phyloP scores from a whole-genome alignment of 2,329 filamentous ascomycete species.

The Emericellopsis atlantica region DNA sequence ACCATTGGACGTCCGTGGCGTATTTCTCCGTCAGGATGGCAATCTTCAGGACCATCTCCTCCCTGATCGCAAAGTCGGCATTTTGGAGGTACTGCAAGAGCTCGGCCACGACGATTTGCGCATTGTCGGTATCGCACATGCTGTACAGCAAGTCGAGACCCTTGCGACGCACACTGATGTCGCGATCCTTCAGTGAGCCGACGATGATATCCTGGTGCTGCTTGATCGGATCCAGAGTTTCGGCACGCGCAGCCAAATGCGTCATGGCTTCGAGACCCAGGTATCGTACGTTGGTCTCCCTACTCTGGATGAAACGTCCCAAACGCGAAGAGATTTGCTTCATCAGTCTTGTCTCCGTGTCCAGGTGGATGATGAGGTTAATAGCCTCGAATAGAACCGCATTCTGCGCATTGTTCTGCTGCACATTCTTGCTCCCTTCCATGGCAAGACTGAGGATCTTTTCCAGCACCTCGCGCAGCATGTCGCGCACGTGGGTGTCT shows the following conservation, averaged over 20 bases:
- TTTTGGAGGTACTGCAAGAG: slow-evolving; percentile 89
- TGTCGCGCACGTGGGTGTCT: slow-evolving; percentile 79
- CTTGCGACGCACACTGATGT: slow-evolving; percentile 94
- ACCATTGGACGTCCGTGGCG: slow-evolving; percentile 97
- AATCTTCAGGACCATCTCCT: slow-evolving; percentile 99
- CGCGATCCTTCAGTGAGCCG: slow-evolving; percentile 82
- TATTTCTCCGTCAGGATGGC: slow-evolving; percentile 98
- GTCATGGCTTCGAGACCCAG: slow-evolving; percentile 96
- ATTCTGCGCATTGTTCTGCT: slow-evolving; percentile 98
- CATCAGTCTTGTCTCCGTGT: slow-evolving; percentile 90
- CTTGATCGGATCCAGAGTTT: slow-evolving; percentile 94
- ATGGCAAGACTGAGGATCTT: slow-evolving; percentile 84
- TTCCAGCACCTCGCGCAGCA: slow-evolving; percentile 85
- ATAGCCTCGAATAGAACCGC: slow-evolving; percentile 97
- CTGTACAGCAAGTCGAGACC: slow-evolving; percentile 94
- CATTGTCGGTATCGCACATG: slow-evolving; percentile 97
- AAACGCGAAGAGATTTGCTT: slow-evolving; percentile 85
- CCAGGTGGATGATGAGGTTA: slow-evolving; percentile 93
- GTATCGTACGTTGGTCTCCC: slow-evolving; percentile 95
- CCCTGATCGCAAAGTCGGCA: slow-evolving; percentile 92
- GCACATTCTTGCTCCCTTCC: slow-evolving; percentile 94
- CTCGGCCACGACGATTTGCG: slow-evolving; percentile 84
- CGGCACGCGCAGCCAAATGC: slow-evolving; percentile 83
- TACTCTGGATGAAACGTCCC: slow-evolving; percentile 90
- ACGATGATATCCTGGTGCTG: slow-evolving; percentile 96